Evolutionary conservation across 805 yeast species (phyloP).

Genomic region (Peterozyma xylosa): DNA sequence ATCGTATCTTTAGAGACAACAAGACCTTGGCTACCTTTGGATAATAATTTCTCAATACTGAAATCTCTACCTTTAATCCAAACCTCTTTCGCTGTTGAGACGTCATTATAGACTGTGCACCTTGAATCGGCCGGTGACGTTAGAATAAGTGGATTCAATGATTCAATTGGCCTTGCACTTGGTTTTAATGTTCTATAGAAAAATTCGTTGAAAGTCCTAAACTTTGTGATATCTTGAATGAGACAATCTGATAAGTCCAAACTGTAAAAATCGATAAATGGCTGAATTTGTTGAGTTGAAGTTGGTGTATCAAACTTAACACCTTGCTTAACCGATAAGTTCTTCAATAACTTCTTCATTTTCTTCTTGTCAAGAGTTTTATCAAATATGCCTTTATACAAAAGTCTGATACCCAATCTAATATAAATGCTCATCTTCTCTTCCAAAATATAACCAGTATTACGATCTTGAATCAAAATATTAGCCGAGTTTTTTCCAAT

Average conservation of each 20-base stretch:
- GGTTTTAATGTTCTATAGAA: slow-evolving; percentile 74
- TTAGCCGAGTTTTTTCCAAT: slow-evolving; percentile 90
- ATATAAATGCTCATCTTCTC: slow-evolving; percentile 90
- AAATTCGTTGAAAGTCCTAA: slow-evolving; percentile 77
- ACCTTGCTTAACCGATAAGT: slow-evolving; percentile 76
- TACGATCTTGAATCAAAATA: slow-evolving; percentile 86
- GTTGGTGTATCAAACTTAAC: slow-evolving; percentile 65
- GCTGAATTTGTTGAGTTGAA: slow-evolving; percentile 59
- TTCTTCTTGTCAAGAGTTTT: slow-evolving; percentile 49
- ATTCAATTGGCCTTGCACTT: slow-evolving; percentile 65
- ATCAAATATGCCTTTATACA: slow-evolving; percentile 67
- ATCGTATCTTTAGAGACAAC: slow-evolving; percentile 13
- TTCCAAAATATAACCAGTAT: slow-evolving; percentile 82
- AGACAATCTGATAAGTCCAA: slow-evolving; percentile 67
- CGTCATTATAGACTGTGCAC: slow-evolving; percentile 57
- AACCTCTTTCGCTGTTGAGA: slow-evolving; percentile 55
- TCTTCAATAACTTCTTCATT: slow-evolving; percentile 52
- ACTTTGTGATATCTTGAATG: slow-evolving; percentile 37
- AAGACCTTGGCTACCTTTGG: slow-evolving; percentile 30
- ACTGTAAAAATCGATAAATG: slow-evolving; percentile 80
- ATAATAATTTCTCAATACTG: slow-evolving; percentile 54
- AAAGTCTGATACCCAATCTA: slow-evolving; percentile 74
- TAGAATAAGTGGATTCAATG: slow-evolving; percentile 39
- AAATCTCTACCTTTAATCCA: slow-evolving; percentile 91
- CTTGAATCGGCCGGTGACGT: slow-evolving; percentile 88